Conservation (phyloP, 352 stramenopile species). For the Phytophthora pseudosyringae region DNA sequence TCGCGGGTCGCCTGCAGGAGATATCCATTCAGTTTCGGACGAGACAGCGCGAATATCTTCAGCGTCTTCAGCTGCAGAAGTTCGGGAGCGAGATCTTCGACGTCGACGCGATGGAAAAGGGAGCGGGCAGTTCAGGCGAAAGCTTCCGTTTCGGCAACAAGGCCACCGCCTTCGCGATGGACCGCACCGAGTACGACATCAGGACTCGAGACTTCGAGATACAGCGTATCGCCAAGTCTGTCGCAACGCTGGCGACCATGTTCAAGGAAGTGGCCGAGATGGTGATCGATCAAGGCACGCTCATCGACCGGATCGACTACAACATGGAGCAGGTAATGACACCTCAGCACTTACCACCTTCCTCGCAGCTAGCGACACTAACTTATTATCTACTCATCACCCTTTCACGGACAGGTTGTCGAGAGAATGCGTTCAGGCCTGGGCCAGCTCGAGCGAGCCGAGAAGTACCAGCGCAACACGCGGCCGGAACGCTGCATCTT, state of each 20-base stretch:
- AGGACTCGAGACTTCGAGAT: constrained; percentile 74
- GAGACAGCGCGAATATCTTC: constrained; percentile 74
- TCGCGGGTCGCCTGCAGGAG: constrained; percentile 64
- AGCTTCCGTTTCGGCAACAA: constrained; percentile 25
- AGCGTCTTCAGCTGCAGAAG: constrained; percentile 76
- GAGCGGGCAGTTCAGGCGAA: constrained; percentile 3
- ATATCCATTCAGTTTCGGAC: constrained; percentile 72
- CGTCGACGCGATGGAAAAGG: constrained; percentile 40
- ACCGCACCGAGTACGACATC: constrained; percentile 57
- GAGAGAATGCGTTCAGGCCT: constrained; percentile 63
- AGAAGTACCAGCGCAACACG: constrained; percentile 71
- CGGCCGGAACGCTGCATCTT: constrained; percentile 78
- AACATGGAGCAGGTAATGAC: constrained; percentile 84
- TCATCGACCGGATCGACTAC: constrained; percentile 89
- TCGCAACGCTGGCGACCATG: constrained; percentile 66
- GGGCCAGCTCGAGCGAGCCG: constrained; percentile 62
- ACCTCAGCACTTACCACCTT: too few relatives aligned
- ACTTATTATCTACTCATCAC: not conserved
- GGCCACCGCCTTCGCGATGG: constrained; percentile 26
- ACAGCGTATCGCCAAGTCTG: constrained; percentile 77
- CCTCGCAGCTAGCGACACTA: not conserved
- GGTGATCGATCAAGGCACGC: constrained; percentile 84
- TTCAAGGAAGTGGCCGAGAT: constrained; percentile 86
- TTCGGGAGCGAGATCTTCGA: constrained; percentile 75
- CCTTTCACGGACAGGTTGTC: constrained; percentile 48